These are phyloP conservation scores for Podospora fimiseda DNA, from an alignment of 495 filamentous ascomycete species.

Conservation along the genomic window DNA sequence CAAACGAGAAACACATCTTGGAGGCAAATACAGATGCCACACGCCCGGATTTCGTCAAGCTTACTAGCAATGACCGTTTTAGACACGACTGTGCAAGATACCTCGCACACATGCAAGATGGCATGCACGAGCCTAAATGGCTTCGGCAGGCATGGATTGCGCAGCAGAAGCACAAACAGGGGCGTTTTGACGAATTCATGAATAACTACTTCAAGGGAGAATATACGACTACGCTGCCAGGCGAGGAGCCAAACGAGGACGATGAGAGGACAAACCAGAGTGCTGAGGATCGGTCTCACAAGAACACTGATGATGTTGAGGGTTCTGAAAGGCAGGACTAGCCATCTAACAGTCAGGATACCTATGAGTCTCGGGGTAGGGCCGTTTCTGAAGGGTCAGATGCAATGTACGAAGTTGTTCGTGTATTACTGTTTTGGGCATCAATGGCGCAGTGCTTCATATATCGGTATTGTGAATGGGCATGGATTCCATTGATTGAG, in stretches of 20 bases:
- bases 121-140: constrained; percentile 62
- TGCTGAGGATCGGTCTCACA: neutral
- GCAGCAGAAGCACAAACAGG: constrained; percentile 52
- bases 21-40: constrained; percentile 26
- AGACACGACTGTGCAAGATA: constrained; percentile 38
- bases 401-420: no score
- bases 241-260: constrained; percentile 1
- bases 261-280: no score
- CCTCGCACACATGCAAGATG: constrained; percentile 50
- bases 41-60: constrained; percentile 29
- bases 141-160: constrained; percentile 56
- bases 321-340: neutral
- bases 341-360: neutral
- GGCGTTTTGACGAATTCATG: constrained; percentile 66
- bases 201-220: constrained; percentile 58
- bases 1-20: constrained; percentile 37
- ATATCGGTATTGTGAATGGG: no score
- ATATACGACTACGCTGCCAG: constrained; percentile 59
- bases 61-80: constrained; percentile 41
- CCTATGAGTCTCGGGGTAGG: no score
- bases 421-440: no score
- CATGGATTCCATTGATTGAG: no score
- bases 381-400: no score
- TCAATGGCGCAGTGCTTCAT: no score
- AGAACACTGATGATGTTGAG: neutral